A percentile compares a stretch with the other conserved stretches of the same genome.
phyloP scores from a whole-genome alignment of 1,139 yeast genomes.

The Yamadazyma diddensiae region DNA sequence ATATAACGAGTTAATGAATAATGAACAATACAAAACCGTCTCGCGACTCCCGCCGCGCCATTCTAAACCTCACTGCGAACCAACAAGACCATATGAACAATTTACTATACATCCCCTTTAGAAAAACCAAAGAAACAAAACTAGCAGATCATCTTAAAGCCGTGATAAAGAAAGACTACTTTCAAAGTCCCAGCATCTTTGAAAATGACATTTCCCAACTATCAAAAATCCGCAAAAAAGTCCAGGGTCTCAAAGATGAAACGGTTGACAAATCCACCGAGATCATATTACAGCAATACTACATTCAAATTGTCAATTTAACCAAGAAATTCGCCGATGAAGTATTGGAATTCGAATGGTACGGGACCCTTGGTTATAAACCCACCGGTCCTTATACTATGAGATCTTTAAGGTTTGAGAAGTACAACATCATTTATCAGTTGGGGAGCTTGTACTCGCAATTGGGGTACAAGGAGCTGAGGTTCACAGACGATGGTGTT shows the following conservation, averaged over 20 bases:
- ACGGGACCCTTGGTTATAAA: conserved; percentile 58
- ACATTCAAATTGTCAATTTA: conserved; percentile 27
- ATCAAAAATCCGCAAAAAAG: conserved; percentile 20
- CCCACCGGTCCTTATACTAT: conserved; percentile 37
- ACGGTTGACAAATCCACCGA: conserved; percentile 16
- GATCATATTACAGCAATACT: conserved; percentile 27
- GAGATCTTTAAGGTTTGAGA: conserved; percentile 55
- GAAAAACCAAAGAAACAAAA: conserved; percentile 47
- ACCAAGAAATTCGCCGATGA: conserved; percentile 41
- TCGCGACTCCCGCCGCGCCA: background rate
- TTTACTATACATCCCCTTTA: conserved; percentile 50
- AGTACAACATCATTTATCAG: conserved; percentile 62
- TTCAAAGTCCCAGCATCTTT: conserved; percentile 62
- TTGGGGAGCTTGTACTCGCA: conserved; percentile 63
- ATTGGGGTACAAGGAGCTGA: conserved; percentile 45
- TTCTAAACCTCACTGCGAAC: background rate
- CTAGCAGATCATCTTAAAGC: conserved; percentile 44
- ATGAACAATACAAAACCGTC: background rate
- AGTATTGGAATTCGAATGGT: conserved; percentile 63
- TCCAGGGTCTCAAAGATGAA: conserved; percentile 23
- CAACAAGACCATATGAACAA: conserved; percentile 23
- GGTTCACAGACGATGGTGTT: conserved; percentile 51
- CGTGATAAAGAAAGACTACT: conserved; percentile 58
- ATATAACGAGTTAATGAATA: conserved; percentile 1
- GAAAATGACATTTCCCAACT: conserved; percentile 49